phyloP scores from a whole-genome alignment of 2,329 filamentous ascomycete species.

The Hymenoscyphus infarciens region DNA sequence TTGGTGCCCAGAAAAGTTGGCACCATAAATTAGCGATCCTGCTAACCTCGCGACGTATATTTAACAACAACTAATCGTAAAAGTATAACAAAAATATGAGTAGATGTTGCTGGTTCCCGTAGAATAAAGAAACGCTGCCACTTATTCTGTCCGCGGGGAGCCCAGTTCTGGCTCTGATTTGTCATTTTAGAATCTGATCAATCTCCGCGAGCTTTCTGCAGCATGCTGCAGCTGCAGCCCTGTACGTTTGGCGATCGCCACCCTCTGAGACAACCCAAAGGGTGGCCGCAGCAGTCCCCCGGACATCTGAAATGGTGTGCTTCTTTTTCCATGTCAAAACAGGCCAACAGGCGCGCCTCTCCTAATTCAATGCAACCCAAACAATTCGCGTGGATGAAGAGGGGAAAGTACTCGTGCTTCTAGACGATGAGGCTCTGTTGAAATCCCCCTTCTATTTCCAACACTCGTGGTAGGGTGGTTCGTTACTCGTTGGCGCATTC shows the following conservation, averaged over 20 bases:
- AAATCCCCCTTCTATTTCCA: background rate
- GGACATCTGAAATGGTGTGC: background rate
- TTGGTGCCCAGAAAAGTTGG: no score
- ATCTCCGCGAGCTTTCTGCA: background rate
- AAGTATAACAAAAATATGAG: no score
- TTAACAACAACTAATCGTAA: no score
- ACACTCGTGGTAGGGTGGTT: conserved; percentile 4
- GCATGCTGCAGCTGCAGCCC: conserved; percentile 8
- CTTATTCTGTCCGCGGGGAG: no score
- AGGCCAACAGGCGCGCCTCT: background rate
- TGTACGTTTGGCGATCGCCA: conserved; percentile 4
- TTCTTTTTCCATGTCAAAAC: background rate
- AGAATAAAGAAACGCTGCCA: no score
- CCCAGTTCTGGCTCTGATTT: conserved; percentile 5
- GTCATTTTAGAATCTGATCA: conserved; percentile 2
- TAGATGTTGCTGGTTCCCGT: no score
- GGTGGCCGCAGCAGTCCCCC: background rate
- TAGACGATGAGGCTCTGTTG: conserved; percentile 5
- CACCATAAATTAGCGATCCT: no score
- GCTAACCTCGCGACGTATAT: no score
- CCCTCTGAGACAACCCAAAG: background rate
- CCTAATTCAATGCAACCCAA: background rate
- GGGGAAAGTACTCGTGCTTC: conserved; percentile 2
- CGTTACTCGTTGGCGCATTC: background rate
- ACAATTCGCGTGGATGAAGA: background rate